Conservation (phyloP, 2,329 filamentous ascomycete genomes). For the Phyllosticta ampelicida region DNA sequence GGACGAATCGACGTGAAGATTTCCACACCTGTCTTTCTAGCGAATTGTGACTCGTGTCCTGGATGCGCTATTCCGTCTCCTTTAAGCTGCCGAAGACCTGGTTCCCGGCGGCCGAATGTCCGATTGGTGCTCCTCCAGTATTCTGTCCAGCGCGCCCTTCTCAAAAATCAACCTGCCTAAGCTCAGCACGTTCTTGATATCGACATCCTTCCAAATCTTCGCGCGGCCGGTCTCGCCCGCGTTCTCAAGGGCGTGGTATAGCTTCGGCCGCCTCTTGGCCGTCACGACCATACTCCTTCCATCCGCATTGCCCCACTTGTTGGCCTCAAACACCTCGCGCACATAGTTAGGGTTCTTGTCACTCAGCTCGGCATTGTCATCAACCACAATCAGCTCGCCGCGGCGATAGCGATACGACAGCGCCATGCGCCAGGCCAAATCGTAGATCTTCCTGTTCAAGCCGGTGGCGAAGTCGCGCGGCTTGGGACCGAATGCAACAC, state of each 20-base stretch:
- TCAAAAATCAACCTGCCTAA: constrained; percentile 79
- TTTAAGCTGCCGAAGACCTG: background rate
- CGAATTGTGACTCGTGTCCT: background rate
- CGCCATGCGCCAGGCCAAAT: constrained; percentile 88
- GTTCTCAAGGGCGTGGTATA: constrained; percentile 46
- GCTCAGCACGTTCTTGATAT: constrained; percentile 90
- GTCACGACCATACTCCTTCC: constrained; percentile 10
- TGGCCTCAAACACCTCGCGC: constrained; percentile 55
- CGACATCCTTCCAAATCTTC: constrained; percentile 65
- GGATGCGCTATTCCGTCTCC: background rate
- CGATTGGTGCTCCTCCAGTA: constrained; percentile 58
- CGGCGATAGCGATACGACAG: constrained; percentile 81
- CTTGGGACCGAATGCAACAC: constrained; percentile 80
- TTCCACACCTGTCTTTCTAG: too few species aligned
- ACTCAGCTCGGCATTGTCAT: constrained; percentile 63
- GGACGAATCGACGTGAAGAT: too few species aligned
- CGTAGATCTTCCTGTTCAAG: constrained; percentile 82
- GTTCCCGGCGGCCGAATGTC: background rate
- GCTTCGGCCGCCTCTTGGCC: constrained; percentile 16
- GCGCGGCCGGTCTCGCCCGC: constrained; percentile 48
- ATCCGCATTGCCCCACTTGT: constrained; percentile 41
- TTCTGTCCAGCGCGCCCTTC: constrained; percentile 61
- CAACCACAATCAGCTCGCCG: constrained; percentile 78
- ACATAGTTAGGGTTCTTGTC: constrained; percentile 54
- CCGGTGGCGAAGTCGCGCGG: constrained; percentile 82